Conservation (phyloP, 768 basidiomycete species). For the Neoboletus brunneissimus region DNA sequence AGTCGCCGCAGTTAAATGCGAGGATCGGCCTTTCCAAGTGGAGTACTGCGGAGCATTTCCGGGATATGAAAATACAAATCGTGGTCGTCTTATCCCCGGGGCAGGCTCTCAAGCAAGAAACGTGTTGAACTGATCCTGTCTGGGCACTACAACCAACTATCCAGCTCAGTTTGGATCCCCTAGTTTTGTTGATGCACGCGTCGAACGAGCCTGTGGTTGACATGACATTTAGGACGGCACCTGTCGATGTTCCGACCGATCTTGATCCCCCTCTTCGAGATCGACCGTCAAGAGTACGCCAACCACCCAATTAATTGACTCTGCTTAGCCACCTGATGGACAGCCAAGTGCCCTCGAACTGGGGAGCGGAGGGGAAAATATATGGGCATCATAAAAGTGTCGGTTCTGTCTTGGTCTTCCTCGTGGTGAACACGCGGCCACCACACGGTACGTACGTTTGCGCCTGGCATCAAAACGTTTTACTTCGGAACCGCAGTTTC, state of each 20-base stretch:
- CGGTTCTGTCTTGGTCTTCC: constrained; percentile 5
- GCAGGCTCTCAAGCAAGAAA: not conserved
- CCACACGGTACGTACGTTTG: constrained; percentile 13
- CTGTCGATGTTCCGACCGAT: not conserved
- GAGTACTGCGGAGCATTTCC: constrained; percentile 6
- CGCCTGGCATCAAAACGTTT: constrained; percentile 10
- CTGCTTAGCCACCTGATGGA: no score
- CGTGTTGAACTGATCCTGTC: not conserved
- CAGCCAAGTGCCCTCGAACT: not conserved
- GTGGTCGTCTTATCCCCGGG: not conserved
- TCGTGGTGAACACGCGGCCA: constrained; percentile 19
- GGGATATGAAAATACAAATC: constrained; percentile 12
- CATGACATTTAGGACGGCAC: not conserved
- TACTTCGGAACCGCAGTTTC: constrained; percentile 20
- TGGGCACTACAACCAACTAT: not conserved
- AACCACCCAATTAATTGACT: not conserved
- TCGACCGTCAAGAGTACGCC: not conserved
- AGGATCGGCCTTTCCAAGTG: constrained; percentile 8
- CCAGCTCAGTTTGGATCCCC: not conserved
- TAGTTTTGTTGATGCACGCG: not conserved
- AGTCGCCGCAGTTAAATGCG: not conserved
- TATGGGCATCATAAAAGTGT: not conserved
- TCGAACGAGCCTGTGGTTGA: not conserved
- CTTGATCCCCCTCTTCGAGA: not conserved
- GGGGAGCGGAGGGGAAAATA: not conserved